phyloP scores from a whole-genome alignment of 1,284 basidiomycete genomes.

The Microstroma glucosiphilum region DNA sequence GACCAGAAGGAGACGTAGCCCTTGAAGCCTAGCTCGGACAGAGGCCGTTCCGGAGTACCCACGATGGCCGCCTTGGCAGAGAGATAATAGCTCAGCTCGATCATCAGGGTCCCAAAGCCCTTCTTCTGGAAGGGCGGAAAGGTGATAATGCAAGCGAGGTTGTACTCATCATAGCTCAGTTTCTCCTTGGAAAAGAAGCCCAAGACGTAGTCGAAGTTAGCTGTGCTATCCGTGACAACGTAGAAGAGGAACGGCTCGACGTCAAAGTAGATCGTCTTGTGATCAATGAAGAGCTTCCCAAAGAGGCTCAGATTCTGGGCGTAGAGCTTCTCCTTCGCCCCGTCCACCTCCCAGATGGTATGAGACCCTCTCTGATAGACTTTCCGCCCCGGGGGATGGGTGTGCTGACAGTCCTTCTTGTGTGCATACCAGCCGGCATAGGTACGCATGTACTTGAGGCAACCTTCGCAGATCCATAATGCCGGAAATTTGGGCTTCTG shows the following conservation, averaged over 20 bases:
- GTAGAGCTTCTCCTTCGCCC: constrained; percentile 79
- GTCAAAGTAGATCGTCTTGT: constrained; percentile 99
- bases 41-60: constrained; percentile 88
- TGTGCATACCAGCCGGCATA: constrained; percentile 33
- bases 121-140: constrained; percentile 86
- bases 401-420: constrained; percentile 62
- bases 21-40: constrained; percentile 83
- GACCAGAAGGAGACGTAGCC: constrained; percentile 92
- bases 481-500: not conserved
- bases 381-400: constrained; percentile 76
- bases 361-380: constrained; percentile 86
- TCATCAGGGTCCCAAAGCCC: constrained; percentile 89
- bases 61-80: constrained; percentile 69
- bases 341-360: constrained; percentile 93
- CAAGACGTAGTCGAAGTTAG: constrained; percentile 72
- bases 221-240: constrained; percentile 71
- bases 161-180: constrained; percentile 90
- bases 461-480: constrained; percentile 71
- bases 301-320: constrained; percentile 93
- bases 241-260: constrained; percentile 99
- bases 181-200: constrained; percentile 83
- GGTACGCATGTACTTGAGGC: constrained; percentile 84
- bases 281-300: constrained; percentile 97
- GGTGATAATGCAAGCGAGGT: constrained; percentile 91
- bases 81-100: constrained; percentile 96